Percentiles rank a stretch among this genome's conserved stretches.
Conservation (phyloP, 2,329 filamentous ascomycete genomes). For the Aspergillus intermedius region DNA sequence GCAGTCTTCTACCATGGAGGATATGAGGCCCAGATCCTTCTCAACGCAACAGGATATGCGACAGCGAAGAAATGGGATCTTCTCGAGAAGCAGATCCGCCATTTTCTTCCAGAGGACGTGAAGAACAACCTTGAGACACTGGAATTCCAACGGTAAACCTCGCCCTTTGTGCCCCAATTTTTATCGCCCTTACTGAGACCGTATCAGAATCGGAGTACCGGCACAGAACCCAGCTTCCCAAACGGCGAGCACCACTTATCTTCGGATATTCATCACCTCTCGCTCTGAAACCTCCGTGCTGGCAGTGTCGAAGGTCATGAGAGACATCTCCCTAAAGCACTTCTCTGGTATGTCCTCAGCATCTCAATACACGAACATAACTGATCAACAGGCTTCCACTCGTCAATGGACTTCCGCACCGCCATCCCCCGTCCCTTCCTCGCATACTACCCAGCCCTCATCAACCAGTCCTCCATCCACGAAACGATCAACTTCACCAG, state of each 20-base stretch:
- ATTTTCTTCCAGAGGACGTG: constrained; percentile 36
- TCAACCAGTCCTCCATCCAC: constrained; percentile 21
- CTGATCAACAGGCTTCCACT: constrained; percentile 32
- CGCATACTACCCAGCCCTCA: constrained; percentile 37
- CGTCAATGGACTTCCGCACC: constrained; percentile 38
- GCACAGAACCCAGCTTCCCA: constrained; percentile 35
- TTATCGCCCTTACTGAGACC: not conserved
- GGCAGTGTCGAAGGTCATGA: constrained; percentile 24
- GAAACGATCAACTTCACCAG: constrained; percentile 22
- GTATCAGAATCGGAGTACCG: constrained; percentile 31
- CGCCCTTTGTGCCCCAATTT: not conserved
- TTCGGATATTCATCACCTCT: constrained; percentile 42
- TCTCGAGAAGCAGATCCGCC: constrained; percentile 43
- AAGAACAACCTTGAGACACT: constrained; percentile 42
- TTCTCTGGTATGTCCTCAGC: constrained; percentile 24
- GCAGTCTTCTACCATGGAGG: constrained; percentile 47
- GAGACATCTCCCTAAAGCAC: constrained; percentile 38
- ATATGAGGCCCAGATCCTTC: constrained; percentile 40
- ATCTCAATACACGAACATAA: not conserved
- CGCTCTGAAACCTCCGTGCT: constrained; percentile 20
- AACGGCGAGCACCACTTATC: constrained; percentile 39
- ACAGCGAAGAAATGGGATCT: constrained; percentile 46
- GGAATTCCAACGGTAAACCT: constrained; percentile 45
- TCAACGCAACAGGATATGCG: constrained; percentile 45
- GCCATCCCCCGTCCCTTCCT: constrained; percentile 36